These are phyloP conservation scores for Mortierella claussenii DNA, from an alignment of 192 early-diverging fungal genomes.

Conservation along the genomic window DNA sequence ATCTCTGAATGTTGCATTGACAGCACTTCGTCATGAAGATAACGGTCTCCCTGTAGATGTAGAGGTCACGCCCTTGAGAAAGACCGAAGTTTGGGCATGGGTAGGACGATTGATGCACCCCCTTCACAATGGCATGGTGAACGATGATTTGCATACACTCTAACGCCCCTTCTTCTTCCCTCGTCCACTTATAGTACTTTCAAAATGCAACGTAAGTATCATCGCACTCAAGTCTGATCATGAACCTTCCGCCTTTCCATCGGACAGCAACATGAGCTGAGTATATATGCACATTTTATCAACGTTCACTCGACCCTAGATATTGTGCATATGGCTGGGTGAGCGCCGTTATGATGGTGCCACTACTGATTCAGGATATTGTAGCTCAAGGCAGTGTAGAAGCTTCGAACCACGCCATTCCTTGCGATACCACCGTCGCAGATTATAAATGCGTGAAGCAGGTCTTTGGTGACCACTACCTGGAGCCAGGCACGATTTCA, in stretches of 20 bases:
- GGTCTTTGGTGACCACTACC: slow-evolving; percentile 37
- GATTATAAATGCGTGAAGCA: slow-evolving; percentile 36
- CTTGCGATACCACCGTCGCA: slow-evolving; percentile 16
- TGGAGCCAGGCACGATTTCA: slow-evolving; percentile 47
- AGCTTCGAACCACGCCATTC: slow-evolving; percentile 12
- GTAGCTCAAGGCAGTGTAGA: slow-evolving; percentile 33
- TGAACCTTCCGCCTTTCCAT: neutral
- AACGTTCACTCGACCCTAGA: neutral
- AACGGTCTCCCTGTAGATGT: too few species aligned
- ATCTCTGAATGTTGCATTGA: too few species aligned
- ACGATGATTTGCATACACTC: too few species aligned
- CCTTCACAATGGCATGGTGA: too few species aligned
- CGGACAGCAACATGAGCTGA: too few species aligned
- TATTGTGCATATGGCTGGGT: slow-evolving; percentile 48
- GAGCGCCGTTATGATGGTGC: slow-evolving; percentile 42
- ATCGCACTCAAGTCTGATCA: neutral
- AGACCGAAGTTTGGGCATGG: slow-evolving; percentile 37
- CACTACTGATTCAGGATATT: slow-evolving; percentile 35
- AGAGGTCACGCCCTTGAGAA: slow-evolving; percentile 25
- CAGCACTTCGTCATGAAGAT: too few species aligned
- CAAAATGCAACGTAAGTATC: slow-evolving; percentile 51
- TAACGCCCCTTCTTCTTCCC: neutral
- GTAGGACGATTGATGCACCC: too few species aligned
- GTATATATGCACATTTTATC: neutral
- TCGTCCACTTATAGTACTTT: slow-evolving; percentile 9